Conservation (phyloP, 23 red algal species). For the Gracilaria vermiculophylla region DNA sequence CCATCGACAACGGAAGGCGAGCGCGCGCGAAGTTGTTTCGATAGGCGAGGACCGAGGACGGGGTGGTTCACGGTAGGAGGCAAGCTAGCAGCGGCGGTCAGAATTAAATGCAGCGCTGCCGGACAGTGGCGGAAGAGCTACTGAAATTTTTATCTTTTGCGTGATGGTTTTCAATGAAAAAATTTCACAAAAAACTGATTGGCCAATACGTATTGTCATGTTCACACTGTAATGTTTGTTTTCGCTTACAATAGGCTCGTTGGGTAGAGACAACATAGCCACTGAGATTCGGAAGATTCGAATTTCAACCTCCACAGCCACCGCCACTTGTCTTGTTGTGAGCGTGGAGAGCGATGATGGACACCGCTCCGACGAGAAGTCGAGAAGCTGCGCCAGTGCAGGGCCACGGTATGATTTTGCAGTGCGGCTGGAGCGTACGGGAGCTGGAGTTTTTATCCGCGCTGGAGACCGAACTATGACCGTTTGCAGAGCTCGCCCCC, state of each 20-base stretch:
- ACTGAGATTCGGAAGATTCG: no score
- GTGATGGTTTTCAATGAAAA: neutral
- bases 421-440: no score
- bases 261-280: no score
- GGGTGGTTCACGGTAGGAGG: neutral
- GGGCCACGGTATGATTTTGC: neutral
- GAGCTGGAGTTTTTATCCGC: no score
- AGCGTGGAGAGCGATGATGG: no score
- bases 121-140: neutral
- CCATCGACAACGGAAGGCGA: neutral
- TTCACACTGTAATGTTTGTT: neutral
- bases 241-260: no score
- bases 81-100: neutral
- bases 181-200: neutral
- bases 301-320: no score
- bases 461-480: no score
- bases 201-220: neutral
- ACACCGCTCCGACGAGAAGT: no score
- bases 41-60: neutral
- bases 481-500: no score
- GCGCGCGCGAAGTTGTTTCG: constrained; percentile 19
- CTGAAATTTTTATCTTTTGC: neutral
- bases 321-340: no score
- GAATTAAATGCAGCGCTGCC: neutral
- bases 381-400: no score